Base-by-base conservation (phyloP, 306 rosid genomes). In the Cicer yamashitae region DNA sequence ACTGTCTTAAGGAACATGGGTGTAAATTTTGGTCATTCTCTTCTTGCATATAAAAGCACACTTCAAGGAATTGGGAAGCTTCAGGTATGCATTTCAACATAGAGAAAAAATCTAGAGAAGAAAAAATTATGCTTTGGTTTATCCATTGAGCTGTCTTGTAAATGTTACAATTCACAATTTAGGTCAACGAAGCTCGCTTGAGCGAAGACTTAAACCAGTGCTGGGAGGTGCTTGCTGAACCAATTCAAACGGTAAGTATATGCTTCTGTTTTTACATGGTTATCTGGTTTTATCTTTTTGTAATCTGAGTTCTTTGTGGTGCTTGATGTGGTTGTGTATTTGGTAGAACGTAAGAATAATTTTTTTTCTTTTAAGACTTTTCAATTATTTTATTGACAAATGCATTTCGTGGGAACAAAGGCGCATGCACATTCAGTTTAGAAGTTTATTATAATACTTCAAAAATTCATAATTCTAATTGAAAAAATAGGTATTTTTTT, bases 191-290 rank as follows among this genome's bases (percentile, higher is more conserved):
- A 84, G 87, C 81, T 85, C 87, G 91, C 79, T 71, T 94, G 79
- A 84, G 82, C 9, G 96, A 91, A 40, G 98, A 94, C 73, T 84
- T 94, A 90, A 79, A 90, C 81, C 83, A 80, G 39, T 86, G 94
- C 72, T 94, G 98, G 98, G 98, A 94, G 85, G 91, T 94, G 72
- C 98, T 94, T 41, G 98, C 96, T 7, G 99, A 92, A 81, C 96
- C 99, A 60, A 94, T 94, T 71, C 99, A 94, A 71, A 94, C 97
- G 0, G 99, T 92, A 84, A 25, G 91, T 77, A 71, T 60, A 68
- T 77, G 71, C 73, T 46, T 72, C 56, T 74, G 20, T 34, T 17
- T 78, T 64, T 65, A 12, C n/a, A 3, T 69, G 1, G 20, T 12
- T 81, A 67, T 60, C 57, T 69, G 17, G 45, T 76, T 47, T 61